Evolutionary conservation across 2,329 filamentous ascomycete genomes (phyloP).

Genomic region (Microdochium paspali): DNA sequence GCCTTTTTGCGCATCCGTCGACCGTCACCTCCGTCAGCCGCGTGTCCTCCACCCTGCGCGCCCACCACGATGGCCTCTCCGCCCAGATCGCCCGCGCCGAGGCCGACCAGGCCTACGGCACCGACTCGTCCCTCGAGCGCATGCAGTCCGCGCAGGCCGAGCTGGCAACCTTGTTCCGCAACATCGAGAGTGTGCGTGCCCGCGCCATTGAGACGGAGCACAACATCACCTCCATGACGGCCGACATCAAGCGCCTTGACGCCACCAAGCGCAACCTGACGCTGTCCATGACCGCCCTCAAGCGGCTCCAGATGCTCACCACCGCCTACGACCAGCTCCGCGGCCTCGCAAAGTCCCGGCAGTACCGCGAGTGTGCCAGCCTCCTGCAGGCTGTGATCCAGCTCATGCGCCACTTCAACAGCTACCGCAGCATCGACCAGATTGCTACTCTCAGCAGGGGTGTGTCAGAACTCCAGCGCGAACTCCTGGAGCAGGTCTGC

Average conservation of each 20-base stretch:
- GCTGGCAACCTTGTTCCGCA: conserved; percentile 80
- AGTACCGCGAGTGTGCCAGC: conserved; percentile 92
- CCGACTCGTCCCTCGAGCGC: conserved; percentile 78
- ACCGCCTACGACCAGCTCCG: conserved; percentile 97
- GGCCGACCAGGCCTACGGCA: conserved; percentile 72
- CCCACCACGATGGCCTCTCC: conserved; percentile 75
- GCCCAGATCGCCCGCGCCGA: conserved; percentile 64
- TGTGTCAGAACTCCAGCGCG: conserved; percentile 85
- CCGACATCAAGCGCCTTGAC: conserved; percentile 95
- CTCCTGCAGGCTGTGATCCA: conserved; percentile 91
- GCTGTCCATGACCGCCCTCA: conserved; percentile 93
- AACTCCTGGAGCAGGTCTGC: conserved; percentile 93
- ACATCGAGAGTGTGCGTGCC: conserved; percentile 87
- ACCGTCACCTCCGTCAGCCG: conserved; percentile 67
- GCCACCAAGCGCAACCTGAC: conserved; percentile 95
- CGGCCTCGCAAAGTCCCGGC: conserved; percentile 70
- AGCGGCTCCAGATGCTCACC: conserved; percentile 95
- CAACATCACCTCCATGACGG: conserved; percentile 96
- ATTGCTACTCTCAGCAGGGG: conserved; percentile 89
- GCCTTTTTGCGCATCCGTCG: conserved; percentile 84
- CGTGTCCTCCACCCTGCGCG: conserved; percentile 64
- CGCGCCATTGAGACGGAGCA: conserved; percentile 88
- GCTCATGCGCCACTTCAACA: conserved; percentile 97
- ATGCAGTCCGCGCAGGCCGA: conserved; percentile 89
- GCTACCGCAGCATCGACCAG: conserved; percentile 94